Conservation (phyloP, 2,329 filamentous ascomycete genomes). For the Diaporthe australafricana region DNA sequence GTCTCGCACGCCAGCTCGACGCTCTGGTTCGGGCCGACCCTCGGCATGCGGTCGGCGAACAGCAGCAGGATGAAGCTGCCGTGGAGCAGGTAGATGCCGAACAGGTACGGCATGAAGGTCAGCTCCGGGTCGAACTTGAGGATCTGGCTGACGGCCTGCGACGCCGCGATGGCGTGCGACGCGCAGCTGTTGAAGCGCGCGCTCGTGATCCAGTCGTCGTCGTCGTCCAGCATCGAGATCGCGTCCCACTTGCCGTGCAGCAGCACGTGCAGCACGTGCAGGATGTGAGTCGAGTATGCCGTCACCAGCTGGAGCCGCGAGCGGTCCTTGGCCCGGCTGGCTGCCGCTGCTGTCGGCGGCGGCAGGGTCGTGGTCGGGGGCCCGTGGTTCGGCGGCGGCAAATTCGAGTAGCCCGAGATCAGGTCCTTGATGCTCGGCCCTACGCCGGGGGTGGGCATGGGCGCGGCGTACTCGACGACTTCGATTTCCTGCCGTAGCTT, state of each 20-base stretch:
- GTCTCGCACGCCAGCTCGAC: conserved; percentile 62
- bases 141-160: conserved; percentile 58
- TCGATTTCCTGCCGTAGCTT: conserved; percentile 43
- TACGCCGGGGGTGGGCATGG: conserved; percentile 20
- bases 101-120: conserved; percentile 64
- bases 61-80: conserved; percentile 62
- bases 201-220: conserved; percentile 61
- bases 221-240: conserved; percentile 60
- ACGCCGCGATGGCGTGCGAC: conserved; percentile 59
- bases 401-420: conserved; percentile 35
- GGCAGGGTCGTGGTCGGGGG: neutral
- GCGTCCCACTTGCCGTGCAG: conserved; percentile 63
- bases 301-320: conserved; percentile 53
- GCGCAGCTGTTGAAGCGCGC: conserved; percentile 58
- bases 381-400: neutral
- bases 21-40: conserved; percentile 56
- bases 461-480: conserved; percentile 25
- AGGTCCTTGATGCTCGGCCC: conserved; percentile 42
- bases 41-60: conserved; percentile 61
- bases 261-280: conserved; percentile 60
- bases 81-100: conserved; percentile 63
- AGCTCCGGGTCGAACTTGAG: conserved; percentile 61
- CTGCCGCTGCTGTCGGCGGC: neutral
- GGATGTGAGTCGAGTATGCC: conserved; percentile 60
- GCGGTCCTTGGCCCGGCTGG: conserved; percentile 40